These are phyloP conservation scores for Acer yangbiense DNA, from an alignment of 345 rosid genomes.

Conservation along the genomic window DNA sequence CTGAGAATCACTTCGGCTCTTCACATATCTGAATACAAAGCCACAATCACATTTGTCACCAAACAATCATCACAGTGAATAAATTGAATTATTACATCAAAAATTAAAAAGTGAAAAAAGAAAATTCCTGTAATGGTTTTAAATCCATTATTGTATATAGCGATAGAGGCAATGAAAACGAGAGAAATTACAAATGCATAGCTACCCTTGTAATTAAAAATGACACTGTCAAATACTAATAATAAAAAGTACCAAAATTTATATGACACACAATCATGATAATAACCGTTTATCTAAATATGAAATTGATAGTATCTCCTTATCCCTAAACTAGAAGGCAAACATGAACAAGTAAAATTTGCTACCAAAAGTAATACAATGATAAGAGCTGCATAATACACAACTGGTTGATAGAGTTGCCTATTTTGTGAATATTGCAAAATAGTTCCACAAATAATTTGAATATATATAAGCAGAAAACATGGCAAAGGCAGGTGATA, in stretches of 20 bases:
- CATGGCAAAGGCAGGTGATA: conserved; percentile 18
- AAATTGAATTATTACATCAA: background rate
- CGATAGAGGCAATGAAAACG: background rate
- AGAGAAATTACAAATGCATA: background rate
- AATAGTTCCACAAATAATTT: conserved; percentile 8
- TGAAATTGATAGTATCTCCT: background rate
- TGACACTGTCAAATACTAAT: background rate
- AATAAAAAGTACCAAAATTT: no score
- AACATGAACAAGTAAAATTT: no score
- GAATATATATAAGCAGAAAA: conserved; percentile 5
- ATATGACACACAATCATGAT: background rate
- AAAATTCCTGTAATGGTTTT: background rate
- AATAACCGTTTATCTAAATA: background rate
- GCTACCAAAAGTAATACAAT: conserved; percentile 3
- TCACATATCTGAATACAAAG: conserved; percentile 73
- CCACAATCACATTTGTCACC: background rate
- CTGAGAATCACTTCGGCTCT: conserved; percentile 86
- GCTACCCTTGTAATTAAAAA: background rate
- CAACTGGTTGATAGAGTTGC: background rate
- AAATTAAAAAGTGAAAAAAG: background rate
- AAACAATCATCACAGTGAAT: conserved; percentile 16
- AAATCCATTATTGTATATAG: background rate
- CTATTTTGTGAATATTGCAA: background rate
- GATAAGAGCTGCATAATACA: background rate
- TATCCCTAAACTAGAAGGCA: background rate